Conservation (phyloP, 306 rosid species). For the Pyrus pyrifolia region DNA sequence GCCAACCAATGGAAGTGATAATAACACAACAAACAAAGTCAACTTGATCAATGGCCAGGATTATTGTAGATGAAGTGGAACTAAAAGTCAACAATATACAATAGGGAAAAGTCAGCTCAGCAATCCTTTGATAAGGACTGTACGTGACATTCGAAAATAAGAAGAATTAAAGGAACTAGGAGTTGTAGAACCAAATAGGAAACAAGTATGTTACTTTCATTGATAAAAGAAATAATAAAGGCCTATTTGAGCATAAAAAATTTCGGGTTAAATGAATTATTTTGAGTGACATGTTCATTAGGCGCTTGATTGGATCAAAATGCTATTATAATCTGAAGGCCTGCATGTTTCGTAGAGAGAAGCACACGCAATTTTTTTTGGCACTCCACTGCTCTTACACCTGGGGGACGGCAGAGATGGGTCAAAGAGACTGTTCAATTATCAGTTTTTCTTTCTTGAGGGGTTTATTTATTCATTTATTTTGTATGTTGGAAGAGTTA, state of each 20-base stretch:
- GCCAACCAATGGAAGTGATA: background rate
- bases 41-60: background rate
- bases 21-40: background rate
- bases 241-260: background rate
- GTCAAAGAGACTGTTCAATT: background rate
- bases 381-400: background rate
- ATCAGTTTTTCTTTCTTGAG: background rate
- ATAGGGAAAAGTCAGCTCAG: background rate
- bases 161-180: background rate
- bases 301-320: background rate
- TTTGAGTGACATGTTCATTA: background rate
- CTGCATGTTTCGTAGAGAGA: conserved; percentile 1
- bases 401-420: conserved; percentile 1
- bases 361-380: background rate
- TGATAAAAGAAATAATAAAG: background rate
- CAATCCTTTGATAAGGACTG: background rate
- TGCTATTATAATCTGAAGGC: background rate
- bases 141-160: background rate
- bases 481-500: background rate
- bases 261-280: background rate
- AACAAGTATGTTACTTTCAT: background rate
- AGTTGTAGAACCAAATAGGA: background rate
- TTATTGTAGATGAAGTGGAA: background rate
- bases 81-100: background rate
- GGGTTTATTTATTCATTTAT: background rate